Base-by-base conservation (phyloP, 2,329 filamentous ascomycete species). In the Cladosporium sp. region DNA sequence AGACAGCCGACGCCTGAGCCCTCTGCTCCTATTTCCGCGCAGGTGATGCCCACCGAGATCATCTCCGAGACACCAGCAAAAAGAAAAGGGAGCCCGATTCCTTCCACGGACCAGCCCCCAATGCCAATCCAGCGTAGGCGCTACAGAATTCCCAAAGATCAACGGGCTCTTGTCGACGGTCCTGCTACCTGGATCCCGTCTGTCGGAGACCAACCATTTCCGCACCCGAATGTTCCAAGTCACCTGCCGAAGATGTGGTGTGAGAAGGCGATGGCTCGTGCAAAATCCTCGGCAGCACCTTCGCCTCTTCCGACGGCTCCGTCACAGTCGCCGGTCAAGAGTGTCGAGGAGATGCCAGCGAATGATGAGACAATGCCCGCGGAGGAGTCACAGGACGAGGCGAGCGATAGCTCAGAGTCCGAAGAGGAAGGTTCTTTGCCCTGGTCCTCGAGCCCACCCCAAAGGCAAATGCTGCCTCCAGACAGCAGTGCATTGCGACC, bases 161-260 rank as follows among this genome's bases (percentile, higher is more conserved):
- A 85, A 58, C 61, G 65, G 41, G 59, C 68, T 8, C 66, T 84
- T 4, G 65, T 85, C 1, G 70, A 74, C 5, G 63, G 69, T 9
- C 55, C 66, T 5, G 68, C 74, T 13, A 77, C 63, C 6, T 72
- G 69, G 70, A 54, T 67, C 8, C 68, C 70, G 7, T 56, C 71
- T 9, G 56, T 62, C 13, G 62, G 68, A 3, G 71, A 72, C 13
- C 51, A 57, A 2, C 56, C 55, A 6, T 68, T 71, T 19, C 70
- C 70, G 4, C 49, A 56, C 14, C 66, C 67, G 6, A 74, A 74
- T 54, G 62, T 74, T 13, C 72, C 72, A 4, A 61, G 69, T 3
- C 54, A 61, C 4, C 60, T 69, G 8, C 61, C 74, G 9, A 54
- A 52, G 5, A 49, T 52, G 6, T 67, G 64, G 64, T 61, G 62